Base-by-base conservation (phyloP, 768 basidiomycete species). In the Tephrocybe sp. region DNA sequence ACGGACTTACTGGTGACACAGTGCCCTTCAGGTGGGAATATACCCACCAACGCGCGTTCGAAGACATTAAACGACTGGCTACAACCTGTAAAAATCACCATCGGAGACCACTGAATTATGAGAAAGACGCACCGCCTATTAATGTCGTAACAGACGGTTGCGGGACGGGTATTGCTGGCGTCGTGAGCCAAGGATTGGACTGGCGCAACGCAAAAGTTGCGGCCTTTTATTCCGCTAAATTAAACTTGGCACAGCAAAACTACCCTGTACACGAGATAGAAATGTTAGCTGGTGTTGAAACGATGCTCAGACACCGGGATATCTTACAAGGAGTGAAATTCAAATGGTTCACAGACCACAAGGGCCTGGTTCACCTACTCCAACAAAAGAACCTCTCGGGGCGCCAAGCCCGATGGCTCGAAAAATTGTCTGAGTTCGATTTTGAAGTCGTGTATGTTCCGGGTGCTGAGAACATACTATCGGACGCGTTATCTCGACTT, bases 401-500 rank as follows among this genome's bases (percentile, higher is more conserved):
- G 10, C 13, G 38, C 9, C 51, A 52, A 29, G 45, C 51, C 4
- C 38, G 38, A 15, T 52, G 51, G 51, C 27, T 52, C 18, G 51
- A 52, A 15, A 46, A 52, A 24, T 47, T 52, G 12, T 12, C 19
- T 11, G 56, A 57, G 25, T 59, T 59, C 24, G 40, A 59, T 39
- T 59, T 54, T 38, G 49, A 57, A 18, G 41, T 57, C 3, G 23
- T 27, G 1, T 57, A 59, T 36, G 38, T 59, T 1, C 58, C 56
- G 1, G 58, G 58, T 4, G 19, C 22, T 2, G 45, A 54, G 13
- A 59, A 59, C 30, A 50, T 56, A 1, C 47, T 63, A 1, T 62
- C 69, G 0, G 69, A 75, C 47, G 61, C 69, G 0, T 49, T 75
- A 9, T 72, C 69, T 0, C 53, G 63, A 0, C 31, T 62, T 2